Percentiles rank a stretch among this genome's conserved stretches.
These are phyloP conservation scores for Acanthamoeba quina DNA, from an alignment of 208 protist genomes.

Conservation along the genomic window DNA sequence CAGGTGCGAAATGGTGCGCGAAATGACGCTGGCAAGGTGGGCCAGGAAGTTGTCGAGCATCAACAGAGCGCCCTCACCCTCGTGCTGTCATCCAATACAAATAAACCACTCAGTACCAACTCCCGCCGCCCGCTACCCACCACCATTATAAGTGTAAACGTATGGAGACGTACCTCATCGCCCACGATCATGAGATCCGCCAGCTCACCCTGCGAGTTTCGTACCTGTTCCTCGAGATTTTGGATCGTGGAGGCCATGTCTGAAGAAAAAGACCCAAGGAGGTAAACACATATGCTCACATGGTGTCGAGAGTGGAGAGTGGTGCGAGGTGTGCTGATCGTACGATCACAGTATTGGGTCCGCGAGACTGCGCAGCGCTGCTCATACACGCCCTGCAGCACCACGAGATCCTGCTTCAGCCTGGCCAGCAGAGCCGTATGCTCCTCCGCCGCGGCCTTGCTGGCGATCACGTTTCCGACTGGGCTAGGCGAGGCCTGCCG, in stretches of 20 bases:
- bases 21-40: background rate
- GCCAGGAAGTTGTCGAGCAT: conserved; percentile 63
- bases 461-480: background rate
- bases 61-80: background rate
- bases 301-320: too few species aligned
- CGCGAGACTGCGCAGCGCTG: background rate
- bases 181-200: background rate
- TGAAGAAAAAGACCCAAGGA: background rate
- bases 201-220: background rate
- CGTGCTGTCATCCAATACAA: background rate
- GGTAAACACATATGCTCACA: background rate
- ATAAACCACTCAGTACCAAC: background rate
- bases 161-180: background rate
- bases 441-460: background rate
- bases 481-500: background rate
- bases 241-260: background rate
- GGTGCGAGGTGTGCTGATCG: too few species aligned
- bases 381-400: background rate
- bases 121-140: background rate
- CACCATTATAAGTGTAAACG: background rate
- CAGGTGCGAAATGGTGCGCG: conserved; percentile 14
- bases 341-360: background rate
- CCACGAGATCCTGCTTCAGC: background rate
- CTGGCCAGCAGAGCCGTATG: background rate
- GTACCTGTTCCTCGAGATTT: background rate